A percentile compares a stretch with the other conserved stretches of the same genome.
These are phyloP conservation scores for Aspergillus fijiensis DNA, from an alignment of 2,329 filamentous ascomycete species.

Conservation along the genomic window DNA sequence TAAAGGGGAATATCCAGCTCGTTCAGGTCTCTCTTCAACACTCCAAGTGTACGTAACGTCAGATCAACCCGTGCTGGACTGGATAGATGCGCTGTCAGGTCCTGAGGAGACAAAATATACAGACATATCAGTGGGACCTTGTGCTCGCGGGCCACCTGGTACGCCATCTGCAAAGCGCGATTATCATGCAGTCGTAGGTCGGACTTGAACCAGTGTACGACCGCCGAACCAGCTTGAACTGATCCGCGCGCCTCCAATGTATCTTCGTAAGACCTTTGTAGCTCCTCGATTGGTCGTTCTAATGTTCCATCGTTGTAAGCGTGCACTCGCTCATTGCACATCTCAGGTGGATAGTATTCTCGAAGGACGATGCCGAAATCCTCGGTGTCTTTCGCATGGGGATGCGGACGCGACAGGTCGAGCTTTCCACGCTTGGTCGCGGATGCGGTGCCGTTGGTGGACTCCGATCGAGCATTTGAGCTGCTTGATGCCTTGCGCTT, in stretches of 20 bases:
- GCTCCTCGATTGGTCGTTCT: slow-evolving; percentile 69
- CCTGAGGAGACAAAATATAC: slow-evolving; percentile 79
- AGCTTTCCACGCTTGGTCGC: slow-evolving; percentile 20
- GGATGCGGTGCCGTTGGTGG: slow-evolving; percentile 9
- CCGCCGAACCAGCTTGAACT: slow-evolving; percentile 58
- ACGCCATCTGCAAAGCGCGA: slow-evolving; percentile 66
- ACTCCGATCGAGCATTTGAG: slow-evolving; percentile 2
- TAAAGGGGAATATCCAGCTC: slow-evolving; percentile 75
- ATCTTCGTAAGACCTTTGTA: slow-evolving; percentile 61
- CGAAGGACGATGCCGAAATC: slow-evolving; percentile 65
- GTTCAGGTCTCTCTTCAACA: slow-evolving; percentile 65
- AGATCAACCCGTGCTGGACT: slow-evolving; percentile 76
- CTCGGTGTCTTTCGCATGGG: slow-evolving; percentile 42
- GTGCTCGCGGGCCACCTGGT: slow-evolving; percentile 63
- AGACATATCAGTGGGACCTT: slow-evolving; percentile 71
- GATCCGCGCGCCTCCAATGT: slow-evolving; percentile 57
- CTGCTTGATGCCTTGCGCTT: slow-evolving; percentile 27
- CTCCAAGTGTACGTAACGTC: slow-evolving; percentile 67
- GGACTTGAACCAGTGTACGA: slow-evolving; percentile 89
- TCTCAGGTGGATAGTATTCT: slow-evolving; percentile 80
- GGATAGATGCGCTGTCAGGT: slow-evolving; percentile 77
- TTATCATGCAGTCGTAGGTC: slow-evolving; percentile 77
- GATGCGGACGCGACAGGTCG: slow-evolving; percentile 28
- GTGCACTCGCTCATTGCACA: slow-evolving; percentile 74
- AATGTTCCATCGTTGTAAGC: slow-evolving; percentile 71